Evolutionary conservation across 352 stramenopile species (phyloP), one percentile per base, ranked within the genome.

Genomic region (Globisporangium middletonii): DNA sequence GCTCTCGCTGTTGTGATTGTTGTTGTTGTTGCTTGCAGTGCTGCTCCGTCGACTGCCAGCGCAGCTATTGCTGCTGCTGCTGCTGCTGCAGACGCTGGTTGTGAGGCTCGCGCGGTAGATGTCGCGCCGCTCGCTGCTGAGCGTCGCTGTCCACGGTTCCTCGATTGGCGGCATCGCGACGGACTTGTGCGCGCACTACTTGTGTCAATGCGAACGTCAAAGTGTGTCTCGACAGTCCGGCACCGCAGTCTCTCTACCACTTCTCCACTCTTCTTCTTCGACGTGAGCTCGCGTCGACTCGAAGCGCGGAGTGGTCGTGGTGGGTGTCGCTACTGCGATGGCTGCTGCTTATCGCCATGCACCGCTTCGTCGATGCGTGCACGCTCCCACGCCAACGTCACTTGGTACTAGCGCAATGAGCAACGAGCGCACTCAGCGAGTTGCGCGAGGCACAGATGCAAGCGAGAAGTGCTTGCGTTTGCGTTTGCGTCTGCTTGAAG

Each of bases 161-260:
- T 64, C 59, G 27, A 64, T 44, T 13, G 59, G 59, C 46, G 59
- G 44, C 59, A 64, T 64, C 13, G 43, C 43, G 19, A 27, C n/a
- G 1, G 19, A 27, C 15, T 38, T 6, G 7, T 38, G 33, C 7
- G 33, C 23, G 23, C 23, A 23, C 23, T 23, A 23, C 23, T 23
- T 23, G 23, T 23, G 30, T 35, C 30, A 35, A 35, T 35, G 3
- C 3, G 30, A 35, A 35, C 3, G 30, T 35, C 30, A 9, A 9
- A 8, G 30, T 35, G 30, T 35, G 30, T 35, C 30, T 35, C 7
- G 30, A 35, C 30, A 35, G 30, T 35, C 30, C 3, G 30, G 30
- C 30, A 35, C 30, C 7, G 30, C 7, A 8, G 30, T 35, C 30
- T 35, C 30, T 35, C 30, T 35, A 35, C 30, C 43, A 16, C 43